A percentile compares a stretch with the other conserved stretches of the same genome.
Conservation (phyloP, 2,329 filamentous ascomycete species). For the Triangularia setosa region DNA sequence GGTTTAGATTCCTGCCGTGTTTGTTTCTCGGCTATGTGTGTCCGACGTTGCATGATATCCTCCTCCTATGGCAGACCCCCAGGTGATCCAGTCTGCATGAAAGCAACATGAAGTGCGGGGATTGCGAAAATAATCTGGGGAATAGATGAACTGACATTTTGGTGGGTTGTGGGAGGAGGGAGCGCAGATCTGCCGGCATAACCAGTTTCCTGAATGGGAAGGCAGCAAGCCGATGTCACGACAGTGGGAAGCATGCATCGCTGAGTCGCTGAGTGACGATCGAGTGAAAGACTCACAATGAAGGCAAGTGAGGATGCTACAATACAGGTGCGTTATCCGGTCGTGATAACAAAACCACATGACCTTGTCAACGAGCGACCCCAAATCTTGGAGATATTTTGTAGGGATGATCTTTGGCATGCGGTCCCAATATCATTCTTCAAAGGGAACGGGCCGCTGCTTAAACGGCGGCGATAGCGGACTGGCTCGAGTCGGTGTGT, state of each 20-base stretch:
- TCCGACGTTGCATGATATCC: background rate
- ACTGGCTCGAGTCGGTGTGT: background rate
- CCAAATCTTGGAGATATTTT: background rate
- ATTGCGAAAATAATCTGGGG: background rate
- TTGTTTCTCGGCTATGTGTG: conserved; percentile 8
- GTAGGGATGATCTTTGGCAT: background rate
- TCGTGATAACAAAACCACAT: background rate
- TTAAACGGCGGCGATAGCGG: background rate
- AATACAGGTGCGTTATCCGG: background rate
- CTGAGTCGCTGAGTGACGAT: background rate
- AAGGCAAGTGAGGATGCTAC: background rate
- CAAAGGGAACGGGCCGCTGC: background rate
- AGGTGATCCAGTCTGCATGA: background rate
- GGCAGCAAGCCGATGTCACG: background rate
- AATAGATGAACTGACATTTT: conserved; percentile 3
- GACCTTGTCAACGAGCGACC: background rate
- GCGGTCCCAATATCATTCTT: background rate
- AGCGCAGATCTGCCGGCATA: conserved; percentile 5
- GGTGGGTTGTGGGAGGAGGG: background rate
- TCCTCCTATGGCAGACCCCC: background rate
- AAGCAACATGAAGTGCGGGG: conserved; percentile 5
- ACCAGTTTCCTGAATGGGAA: background rate
- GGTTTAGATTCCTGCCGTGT: background rate
- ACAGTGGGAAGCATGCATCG: background rate
- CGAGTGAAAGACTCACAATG: background rate